phyloP scores from a whole-genome alignment of 768 basidiomycete species.

The Russula vinacea region DNA sequence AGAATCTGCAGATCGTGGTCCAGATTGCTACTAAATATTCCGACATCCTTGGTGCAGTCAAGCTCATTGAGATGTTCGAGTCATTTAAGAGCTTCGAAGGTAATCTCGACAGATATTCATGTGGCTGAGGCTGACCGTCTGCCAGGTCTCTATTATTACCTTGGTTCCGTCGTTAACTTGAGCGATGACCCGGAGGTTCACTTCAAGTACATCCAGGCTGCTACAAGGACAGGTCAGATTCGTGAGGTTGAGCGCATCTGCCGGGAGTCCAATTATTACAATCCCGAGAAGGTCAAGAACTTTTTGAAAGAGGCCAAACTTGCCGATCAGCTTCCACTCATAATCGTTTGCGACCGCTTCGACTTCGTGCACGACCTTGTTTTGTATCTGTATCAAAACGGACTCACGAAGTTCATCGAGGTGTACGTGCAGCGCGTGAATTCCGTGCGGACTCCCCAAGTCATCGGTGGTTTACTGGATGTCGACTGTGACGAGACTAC shows the following conservation, averaged over 20 bases:
- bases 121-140: neutral
- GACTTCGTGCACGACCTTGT: slow-evolving; percentile 99
- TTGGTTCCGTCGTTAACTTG: slow-evolving; percentile 96
- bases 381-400: slow-evolving; percentile 97
- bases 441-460: slow-evolving; percentile 94
- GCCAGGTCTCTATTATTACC: slow-evolving; percentile 92
- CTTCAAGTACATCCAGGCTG: slow-evolving; percentile 99
- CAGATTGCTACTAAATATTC: slow-evolving; percentile 99
- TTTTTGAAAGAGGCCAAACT: slow-evolving; percentile 99
- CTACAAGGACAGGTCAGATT: slow-evolving; percentile 95
- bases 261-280: slow-evolving; percentile 95
- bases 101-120: slow-evolving; percentile 32
- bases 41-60: slow-evolving; percentile 94
- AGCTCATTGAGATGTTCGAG: slow-evolving; percentile 98
- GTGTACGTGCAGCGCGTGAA: slow-evolving; percentile 99
- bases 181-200: slow-evolving; percentile 95
- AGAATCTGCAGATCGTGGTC: slow-evolving; percentile 93
- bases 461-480: slow-evolving; percentile 92
- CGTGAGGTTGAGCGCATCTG: slow-evolving; percentile 99
- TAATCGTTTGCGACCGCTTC: slow-evolving; percentile 99
- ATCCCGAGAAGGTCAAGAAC: slow-evolving; percentile 99
- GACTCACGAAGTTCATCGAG: slow-evolving; percentile 94
- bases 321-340: slow-evolving; percentile 92
- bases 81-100: slow-evolving; percentile 97
- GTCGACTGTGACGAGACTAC: slow-evolving; percentile 97